phyloP scores from a whole-genome alignment of 768 basidiomycete species.

The Tephrocybe rancida region DNA sequence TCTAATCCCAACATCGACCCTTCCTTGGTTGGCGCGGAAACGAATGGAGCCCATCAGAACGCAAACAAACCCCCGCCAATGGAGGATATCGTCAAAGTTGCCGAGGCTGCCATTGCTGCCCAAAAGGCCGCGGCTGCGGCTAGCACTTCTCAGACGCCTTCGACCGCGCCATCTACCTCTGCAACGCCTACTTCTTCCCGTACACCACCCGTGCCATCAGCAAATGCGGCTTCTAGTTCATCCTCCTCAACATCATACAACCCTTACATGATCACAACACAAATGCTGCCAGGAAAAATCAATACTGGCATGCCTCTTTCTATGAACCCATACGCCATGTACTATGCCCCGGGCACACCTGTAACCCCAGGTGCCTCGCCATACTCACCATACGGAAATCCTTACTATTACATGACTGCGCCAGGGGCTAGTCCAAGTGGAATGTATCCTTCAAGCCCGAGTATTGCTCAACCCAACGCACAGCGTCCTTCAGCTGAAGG shows the following conservation, averaged over 20 bases:
- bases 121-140: constrained; percentile 28
- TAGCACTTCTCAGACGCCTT: constrained; percentile 10
- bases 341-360: constrained; percentile 43
- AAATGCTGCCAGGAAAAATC: constrained; percentile 14
- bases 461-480: constrained; percentile 23
- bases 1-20: constrained; percentile 19
- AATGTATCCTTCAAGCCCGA: constrained; percentile 34
- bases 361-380: constrained; percentile 37
- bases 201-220: constrained; percentile 2
- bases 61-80: constrained; percentile 25
- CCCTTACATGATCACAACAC: constrained; percentile 22
- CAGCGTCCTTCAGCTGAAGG: constrained; percentile 30
- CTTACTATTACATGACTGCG: constrained; percentile 44
- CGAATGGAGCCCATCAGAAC: not conserved
- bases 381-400: constrained; percentile 39
- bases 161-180: constrained; percentile 3
- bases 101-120: constrained; percentile 38
- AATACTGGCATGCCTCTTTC: constrained; percentile 21
- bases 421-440: constrained; percentile 40
- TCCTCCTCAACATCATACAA: constrained; percentile 24
- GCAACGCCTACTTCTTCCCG: constrained; percentile 9
- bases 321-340: constrained; percentile 45
- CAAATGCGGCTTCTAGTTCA: constrained; percentile 9
- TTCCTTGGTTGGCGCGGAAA: constrained; percentile 11
- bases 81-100: constrained; percentile 38